Conservation (phyloP, 495 filamentous ascomycete species). For the Bathelium albidoporum region DNA sequence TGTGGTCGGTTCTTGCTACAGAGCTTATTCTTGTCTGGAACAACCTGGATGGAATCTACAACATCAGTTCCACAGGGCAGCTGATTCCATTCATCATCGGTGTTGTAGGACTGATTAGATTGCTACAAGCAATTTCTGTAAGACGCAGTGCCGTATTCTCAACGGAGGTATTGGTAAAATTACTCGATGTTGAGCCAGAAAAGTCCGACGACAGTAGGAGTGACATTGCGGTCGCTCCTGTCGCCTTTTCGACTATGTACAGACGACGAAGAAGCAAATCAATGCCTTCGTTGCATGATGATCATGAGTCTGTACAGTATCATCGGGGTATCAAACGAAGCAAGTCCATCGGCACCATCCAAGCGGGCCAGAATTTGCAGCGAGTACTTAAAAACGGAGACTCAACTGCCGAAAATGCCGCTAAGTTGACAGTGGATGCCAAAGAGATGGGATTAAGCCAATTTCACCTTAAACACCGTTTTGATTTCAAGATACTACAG, state of each 20-base stretch:
- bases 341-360: too few species aligned
- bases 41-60: conserved; percentile 20
- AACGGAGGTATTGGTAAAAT: not conserved
- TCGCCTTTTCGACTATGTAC: not conserved
- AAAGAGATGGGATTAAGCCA: not conserved
- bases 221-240: not conserved
- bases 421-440: not conserved
- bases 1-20: conserved; percentile 22
- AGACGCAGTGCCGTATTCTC: not conserved
- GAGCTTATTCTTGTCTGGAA: conserved; percentile 37
- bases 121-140: not conserved
- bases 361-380: not conserved
- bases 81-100: conserved; percentile 32
- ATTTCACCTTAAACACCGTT: not conserved
- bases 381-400: not conserved
- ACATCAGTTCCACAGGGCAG: conserved; percentile 26
- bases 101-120: conserved; percentile 5
- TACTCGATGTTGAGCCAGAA: not conserved
- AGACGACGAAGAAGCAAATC: not conserved
- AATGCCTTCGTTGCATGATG: too few species aligned
- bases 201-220: not conserved
- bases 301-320: too few species aligned
- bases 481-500: not conserved
- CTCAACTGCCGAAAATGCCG: not conserved
- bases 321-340: too few species aligned